Conservation (phyloP, 78 protist genomes). For the Chrysochromulina parva region DNA sequence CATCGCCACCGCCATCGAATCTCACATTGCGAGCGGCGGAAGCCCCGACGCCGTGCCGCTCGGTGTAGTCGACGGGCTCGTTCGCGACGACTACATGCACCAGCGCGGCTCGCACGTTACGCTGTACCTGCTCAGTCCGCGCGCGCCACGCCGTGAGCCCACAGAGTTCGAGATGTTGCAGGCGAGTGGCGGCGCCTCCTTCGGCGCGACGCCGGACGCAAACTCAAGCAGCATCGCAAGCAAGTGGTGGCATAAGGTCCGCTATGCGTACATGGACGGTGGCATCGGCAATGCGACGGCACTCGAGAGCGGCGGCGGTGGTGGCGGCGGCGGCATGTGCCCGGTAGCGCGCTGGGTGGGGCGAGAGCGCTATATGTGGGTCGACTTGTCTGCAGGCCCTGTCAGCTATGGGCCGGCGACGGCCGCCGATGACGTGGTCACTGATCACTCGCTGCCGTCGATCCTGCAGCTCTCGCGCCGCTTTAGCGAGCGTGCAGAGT, state of each 20-base stretch:
- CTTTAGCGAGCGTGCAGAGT: background rate
- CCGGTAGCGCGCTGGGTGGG: background rate
- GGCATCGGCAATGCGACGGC: background rate
- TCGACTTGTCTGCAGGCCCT: background rate
- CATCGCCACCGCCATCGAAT: background rate
- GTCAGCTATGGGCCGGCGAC: background rate
- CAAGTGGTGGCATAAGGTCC: too few species aligned
- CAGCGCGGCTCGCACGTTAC: background rate
- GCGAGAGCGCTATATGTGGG: background rate
- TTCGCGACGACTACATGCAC: background rate
- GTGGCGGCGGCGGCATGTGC: background rate
- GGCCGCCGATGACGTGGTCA: background rate
- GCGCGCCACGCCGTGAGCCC: background rate
- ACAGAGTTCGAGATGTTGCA: too few species aligned
- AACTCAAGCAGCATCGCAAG: too few species aligned
- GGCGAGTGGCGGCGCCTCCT: too few species aligned
- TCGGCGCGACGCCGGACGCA: too few species aligned
- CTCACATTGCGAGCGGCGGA: background rate
- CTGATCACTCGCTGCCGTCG: background rate
- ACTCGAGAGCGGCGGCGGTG: background rate
- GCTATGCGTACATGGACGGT: too few species aligned
- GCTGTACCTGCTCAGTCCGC: background rate
- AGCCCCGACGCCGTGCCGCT: background rate
- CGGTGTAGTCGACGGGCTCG: background rate
- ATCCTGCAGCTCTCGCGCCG: background rate